Evolutionary conservation across 2,329 filamentous ascomycete genomes (phyloP).

Genomic region (Amesomyces nigricolor): DNA sequence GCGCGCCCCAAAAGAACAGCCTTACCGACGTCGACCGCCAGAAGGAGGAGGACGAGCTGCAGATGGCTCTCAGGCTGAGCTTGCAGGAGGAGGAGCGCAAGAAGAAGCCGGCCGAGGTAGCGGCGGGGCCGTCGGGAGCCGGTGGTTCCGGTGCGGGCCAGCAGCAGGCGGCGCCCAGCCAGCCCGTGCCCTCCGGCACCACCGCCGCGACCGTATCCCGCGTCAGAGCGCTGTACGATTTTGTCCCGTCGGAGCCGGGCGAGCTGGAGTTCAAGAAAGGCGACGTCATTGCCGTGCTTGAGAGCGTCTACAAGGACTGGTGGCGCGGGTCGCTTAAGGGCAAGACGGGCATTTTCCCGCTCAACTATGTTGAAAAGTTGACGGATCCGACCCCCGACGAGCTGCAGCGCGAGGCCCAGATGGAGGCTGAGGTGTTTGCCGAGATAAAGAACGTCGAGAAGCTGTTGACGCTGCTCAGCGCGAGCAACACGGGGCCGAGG

Average conservation of each 20-base stretch:
- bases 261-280: constrained; percentile 96
- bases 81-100: constrained; percentile 77
- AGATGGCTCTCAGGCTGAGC: constrained; percentile 90
- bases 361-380: constrained; percentile 98
- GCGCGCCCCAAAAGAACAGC: constrained; percentile 85
- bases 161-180: constrained; percentile 41
- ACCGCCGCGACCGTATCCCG: constrained; percentile 94
- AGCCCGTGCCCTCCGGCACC: constrained; percentile 69
- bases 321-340: constrained; percentile 95
- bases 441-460: constrained; percentile 62
- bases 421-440: constrained; percentile 69
- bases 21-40: constrained; percentile 85
- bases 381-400: constrained; percentile 92
- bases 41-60: constrained; percentile 95
- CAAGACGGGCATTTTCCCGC: constrained; percentile 93
- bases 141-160: constrained; percentile 34
- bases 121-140: constrained; percentile 35
- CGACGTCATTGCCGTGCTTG: constrained; percentile 92
- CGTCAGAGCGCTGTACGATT: constrained; percentile 90
- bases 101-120: constrained; percentile 39
- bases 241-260: constrained; percentile 86
- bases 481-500: constrained; percentile 70
- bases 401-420: constrained; percentile 89
- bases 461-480: constrained; percentile 82
- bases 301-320: constrained; percentile 99